Evolutionary conservation across 306 rosid genomes (phyloP), one percentile per base, ranked within the genome.

Genomic region (Sesbania bispinosa): DNA sequence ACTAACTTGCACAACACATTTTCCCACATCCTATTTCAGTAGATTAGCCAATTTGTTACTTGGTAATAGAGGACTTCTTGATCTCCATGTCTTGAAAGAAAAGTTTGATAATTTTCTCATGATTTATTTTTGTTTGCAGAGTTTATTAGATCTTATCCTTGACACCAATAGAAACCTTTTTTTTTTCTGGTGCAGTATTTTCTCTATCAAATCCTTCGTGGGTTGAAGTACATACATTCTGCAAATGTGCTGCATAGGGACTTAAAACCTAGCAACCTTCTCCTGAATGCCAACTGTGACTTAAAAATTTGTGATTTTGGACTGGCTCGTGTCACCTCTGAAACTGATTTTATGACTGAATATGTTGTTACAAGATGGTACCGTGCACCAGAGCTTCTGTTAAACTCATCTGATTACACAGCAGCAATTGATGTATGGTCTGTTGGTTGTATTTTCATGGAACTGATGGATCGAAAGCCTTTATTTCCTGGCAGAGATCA

Each of bases 361-460:
- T 93, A 93, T 74, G 98, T 93, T 24, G 98, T 93, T 32, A 93
- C 98, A 16, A 83, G 97, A 81, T 90, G 98, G 97, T 93, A 93
- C 81, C 97, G 98, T 59, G 98, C 98, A 52, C 98, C 98, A 29
- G 98, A 93, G 79, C 92, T 93, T 35, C 74, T 93, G 76, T 71
- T 93, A 33, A 93, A 93, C 85, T 93, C 98, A 68, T 87, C 97
- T 19, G 98, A 93, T 80, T 93, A 93, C 85, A 93, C 98, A 27
- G 97, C 97, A 72, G 98, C 98, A 61, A 93, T 93, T 76, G 98
- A 93, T 87, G 92, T 93, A 11, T 93, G 98, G 98, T 90, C 98
- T 30, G 98, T 93, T 32, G 97, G 98, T 57, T 93, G 98, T 81
- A 85, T 93, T 76, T 93, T 93, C 82, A 93, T 93, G 98, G 98